A percentile compares a stretch with the other conserved stretches of the same genome.
phyloP scores from a whole-genome alignment of 257 asterid genomes.

The Solanum etuberosum region DNA sequence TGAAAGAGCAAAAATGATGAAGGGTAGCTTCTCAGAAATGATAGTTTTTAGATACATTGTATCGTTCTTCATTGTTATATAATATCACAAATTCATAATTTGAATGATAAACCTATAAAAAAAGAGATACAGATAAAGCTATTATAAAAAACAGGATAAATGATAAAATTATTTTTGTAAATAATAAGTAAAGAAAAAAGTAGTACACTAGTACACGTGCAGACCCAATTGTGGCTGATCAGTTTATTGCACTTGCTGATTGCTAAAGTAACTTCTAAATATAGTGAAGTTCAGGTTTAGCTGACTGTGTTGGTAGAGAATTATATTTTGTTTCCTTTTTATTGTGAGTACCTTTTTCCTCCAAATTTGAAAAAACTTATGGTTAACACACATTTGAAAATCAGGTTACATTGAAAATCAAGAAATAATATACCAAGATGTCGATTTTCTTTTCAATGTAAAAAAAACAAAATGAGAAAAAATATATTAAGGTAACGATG shows the following conservation, averaged over 20 bases:
- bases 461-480: no score
- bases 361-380: neutral
- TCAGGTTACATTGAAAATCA: neutral
- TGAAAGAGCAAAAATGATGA: no score
- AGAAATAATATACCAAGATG: neutral
- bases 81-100: no score
- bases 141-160: no score
- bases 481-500: no score
- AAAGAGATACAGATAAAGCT: no score
- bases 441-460: neutral
- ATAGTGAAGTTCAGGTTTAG: neutral
- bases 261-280: slow-evolving; percentile 6
- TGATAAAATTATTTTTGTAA: no score
- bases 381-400: neutral
- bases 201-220: slow-evolving; percentile 96
- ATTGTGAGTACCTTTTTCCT: neutral
- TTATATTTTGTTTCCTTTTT: neutral
- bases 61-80: no score
- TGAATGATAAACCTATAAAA: no score
- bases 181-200: no score
- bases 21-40: no score
- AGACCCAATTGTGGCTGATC: slow-evolving; percentile 80
- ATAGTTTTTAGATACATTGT: no score
- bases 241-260: slow-evolving; percentile 75
- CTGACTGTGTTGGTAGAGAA: neutral